phyloP scores from a whole-genome alignment of 2,329 filamentous ascomycete genomes.

The Thermothelomyces thermophilus region DNA sequence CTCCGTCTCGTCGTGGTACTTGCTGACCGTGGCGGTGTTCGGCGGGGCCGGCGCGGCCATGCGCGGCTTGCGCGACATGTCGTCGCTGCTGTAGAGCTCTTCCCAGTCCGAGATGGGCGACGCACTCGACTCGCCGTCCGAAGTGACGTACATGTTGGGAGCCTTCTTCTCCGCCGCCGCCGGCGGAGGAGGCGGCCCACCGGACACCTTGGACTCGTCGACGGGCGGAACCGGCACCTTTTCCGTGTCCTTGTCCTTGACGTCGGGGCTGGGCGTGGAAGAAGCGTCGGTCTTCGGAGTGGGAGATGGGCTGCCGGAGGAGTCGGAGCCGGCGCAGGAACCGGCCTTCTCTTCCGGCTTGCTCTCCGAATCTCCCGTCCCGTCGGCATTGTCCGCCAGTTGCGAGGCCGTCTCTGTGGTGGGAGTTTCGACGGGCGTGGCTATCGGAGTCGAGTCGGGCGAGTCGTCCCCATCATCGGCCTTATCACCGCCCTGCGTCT shows the following conservation, averaged over 20 bases:
- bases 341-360: slow-evolving; percentile 6
- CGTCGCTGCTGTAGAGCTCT: slow-evolving; percentile 51
- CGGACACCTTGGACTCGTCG: slow-evolving; percentile 18
- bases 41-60: slow-evolving; percentile 31
- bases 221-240: slow-evolving; percentile 32
- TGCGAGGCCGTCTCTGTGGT: slow-evolving; percentile 21
- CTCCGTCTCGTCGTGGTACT: slow-evolving; percentile 43
- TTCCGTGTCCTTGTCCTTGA: slow-evolving; percentile 21
- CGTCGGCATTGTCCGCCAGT: neutral
- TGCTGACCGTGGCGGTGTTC: slow-evolving; percentile 16
- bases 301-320: slow-evolving; percentile 26
- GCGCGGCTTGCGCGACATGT: slow-evolving; percentile 47
- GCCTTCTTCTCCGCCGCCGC: slow-evolving; percentile 17
- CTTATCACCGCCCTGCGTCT: slow-evolving; percentile 2
- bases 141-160: slow-evolving; percentile 33
- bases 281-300: slow-evolving; percentile 28
- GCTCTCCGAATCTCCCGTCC: slow-evolving; percentile 13
- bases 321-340: slow-evolving; percentile 22
- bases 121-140: slow-evolving; percentile 51
- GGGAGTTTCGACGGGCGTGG: slow-evolving; percentile 20
- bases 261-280: slow-evolving; percentile 17
- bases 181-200: slow-evolving; percentile 20
- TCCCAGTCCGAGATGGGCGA: slow-evolving; percentile 56
- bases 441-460: slow-evolving; percentile 20
- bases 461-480: slow-evolving; percentile 18